Conservation (phyloP, 2,329 filamentous ascomycete species). For the Penicillium sumatraense region DNA sequence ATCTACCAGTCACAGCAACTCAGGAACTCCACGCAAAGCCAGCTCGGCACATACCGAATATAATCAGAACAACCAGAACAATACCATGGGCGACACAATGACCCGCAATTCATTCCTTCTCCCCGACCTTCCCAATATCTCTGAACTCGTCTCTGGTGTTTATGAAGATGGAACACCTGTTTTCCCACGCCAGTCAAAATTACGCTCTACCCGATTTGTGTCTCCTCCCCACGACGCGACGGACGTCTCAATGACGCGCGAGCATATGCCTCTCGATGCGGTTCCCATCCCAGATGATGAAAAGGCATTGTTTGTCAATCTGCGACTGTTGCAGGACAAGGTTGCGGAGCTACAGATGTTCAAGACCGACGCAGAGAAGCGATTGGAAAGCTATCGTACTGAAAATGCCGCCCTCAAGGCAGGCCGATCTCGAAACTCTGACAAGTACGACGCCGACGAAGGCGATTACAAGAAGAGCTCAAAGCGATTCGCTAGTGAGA, state of each 20-base stretch:
- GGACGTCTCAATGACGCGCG: slow-evolving; percentile 36
- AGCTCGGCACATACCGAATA: slow-evolving; percentile 32
- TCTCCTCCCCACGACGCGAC: slow-evolving; percentile 48
- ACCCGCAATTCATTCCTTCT: slow-evolving; percentile 65
- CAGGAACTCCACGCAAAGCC: slow-evolving; percentile 27
- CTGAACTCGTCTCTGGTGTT: slow-evolving; percentile 63
- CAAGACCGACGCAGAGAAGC: slow-evolving; percentile 56
- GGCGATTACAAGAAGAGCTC: slow-evolving; percentile 42
- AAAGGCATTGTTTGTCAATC: slow-evolving; percentile 65
- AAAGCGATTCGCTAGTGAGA: slow-evolving; percentile 39
- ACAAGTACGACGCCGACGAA: slow-evolving; percentile 52
- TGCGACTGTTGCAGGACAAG: slow-evolving; percentile 63
- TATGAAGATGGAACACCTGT: slow-evolving; percentile 63
- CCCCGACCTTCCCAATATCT: slow-evolving; percentile 64
- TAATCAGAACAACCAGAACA: slow-evolving; percentile 36
- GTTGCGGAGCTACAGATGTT: slow-evolving; percentile 61
- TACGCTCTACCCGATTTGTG: slow-evolving; percentile 59
- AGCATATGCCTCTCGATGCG: slow-evolving; percentile 56
- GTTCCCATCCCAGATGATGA: slow-evolving; percentile 65
- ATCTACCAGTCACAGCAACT: slow-evolving; percentile 20
- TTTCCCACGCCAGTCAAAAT: slow-evolving; percentile 55
- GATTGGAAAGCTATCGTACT: slow-evolving; percentile 56
- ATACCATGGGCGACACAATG: slow-evolving; percentile 49
- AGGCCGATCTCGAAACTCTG: slow-evolving; percentile 41
- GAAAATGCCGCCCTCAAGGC: slow-evolving; percentile 57